Percentiles rank a stretch among this genome's conserved stretches.
phyloP scores from a whole-genome alignment of 2,329 filamentous ascomycete genomes.

The Nemania serpens region DNA sequence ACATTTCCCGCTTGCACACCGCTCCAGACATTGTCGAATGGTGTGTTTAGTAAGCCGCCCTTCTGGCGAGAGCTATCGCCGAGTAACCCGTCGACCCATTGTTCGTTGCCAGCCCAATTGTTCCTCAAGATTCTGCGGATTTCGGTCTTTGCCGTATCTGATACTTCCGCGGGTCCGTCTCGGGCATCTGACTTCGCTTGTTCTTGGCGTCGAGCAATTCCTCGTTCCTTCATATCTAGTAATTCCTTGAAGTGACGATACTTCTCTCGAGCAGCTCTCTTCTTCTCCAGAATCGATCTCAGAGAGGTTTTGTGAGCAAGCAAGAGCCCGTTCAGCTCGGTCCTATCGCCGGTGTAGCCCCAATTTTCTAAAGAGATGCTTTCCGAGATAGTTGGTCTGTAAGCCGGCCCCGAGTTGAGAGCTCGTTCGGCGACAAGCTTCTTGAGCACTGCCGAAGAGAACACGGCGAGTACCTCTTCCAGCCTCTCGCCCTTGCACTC shows the following conservation, averaged over 20 bases:
- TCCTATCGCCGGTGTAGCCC: slow-evolving; percentile 60
- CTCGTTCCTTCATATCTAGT: slow-evolving; percentile 65
- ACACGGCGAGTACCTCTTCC: slow-evolving; percentile 81
- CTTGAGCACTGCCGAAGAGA: slow-evolving; percentile 82
- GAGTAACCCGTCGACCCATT: slow-evolving; percentile 72
- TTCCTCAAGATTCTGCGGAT: slow-evolving; percentile 66
- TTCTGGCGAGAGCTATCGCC: slow-evolving; percentile 63
- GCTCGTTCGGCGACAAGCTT: slow-evolving; percentile 59
- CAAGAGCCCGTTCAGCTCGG: slow-evolving; percentile 66
- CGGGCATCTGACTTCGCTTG: slow-evolving; percentile 42
- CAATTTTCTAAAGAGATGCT: slow-evolving; percentile 62
- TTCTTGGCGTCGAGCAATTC: slow-evolving; percentile 60
- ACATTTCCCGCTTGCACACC: slow-evolving; percentile 64
- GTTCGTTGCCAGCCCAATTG: slow-evolving; percentile 79
- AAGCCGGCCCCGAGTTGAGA: slow-evolving; percentile 42
- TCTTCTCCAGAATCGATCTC: slow-evolving; percentile 60
- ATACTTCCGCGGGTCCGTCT: slow-evolving; percentile 41
- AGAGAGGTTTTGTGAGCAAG: slow-evolving; percentile 75
- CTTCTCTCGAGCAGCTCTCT: slow-evolving; percentile 60
- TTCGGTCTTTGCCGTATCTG: slow-evolving; percentile 50
- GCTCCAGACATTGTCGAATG: slow-evolving; percentile 74
- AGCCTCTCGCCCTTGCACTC: slow-evolving; percentile 92
- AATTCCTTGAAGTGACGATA: slow-evolving; percentile 69
- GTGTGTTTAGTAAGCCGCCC: slow-evolving; percentile 67
- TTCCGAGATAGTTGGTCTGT: slow-evolving; percentile 56